Evolutionary conservation across 2,329 filamentous ascomycete genomes (phyloP), one percentile per base, ranked within the genome.

Genomic region (Corynespora cassiicola): DNA sequence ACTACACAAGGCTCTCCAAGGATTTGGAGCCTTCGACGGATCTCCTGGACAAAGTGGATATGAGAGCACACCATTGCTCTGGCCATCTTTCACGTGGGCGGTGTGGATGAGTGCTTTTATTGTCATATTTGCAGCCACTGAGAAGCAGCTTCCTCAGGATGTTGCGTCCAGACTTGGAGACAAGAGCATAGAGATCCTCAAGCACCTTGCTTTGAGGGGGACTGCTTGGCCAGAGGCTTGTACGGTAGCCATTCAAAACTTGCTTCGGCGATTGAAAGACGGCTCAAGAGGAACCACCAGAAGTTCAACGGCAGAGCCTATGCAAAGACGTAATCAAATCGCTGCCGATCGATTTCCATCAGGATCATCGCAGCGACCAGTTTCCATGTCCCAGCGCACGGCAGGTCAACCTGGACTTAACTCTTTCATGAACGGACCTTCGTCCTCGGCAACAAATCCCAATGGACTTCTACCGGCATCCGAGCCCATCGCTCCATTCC

Each of bases 51-150:
- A 47, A 22, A 12, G 39, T 31, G 55, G 55, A 7, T 57, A 57
- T 19, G 49, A 57, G 25, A 47, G 35, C 15, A 54, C 45, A 3
- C 47, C 53, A 14, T 35, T 59, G 12, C 28, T 59, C 9, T 59
- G 55, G 55, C 55, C 55, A 5, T 59, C 55, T 2, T 59, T 59
- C 23, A 59, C 55, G 5, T 57, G 55, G 54, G 55, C 54, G 2
- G 32, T 59, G 3, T 57, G 55, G 55, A 57, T 57, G 55, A 57
- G 55, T 24, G 38, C 45, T 4, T 57, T 57, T 25, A 47, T 59
- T 9, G 42, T 59, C 8, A 34, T 59, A 3, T 54, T 44, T 15
- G 53, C 55, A 11, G 52, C 53, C 5, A 42, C 44, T 10, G 55
- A 59, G 35, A 36, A 42, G 5, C 52, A 59, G 12, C 39, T 59